A percentile compares a stretch with the other conserved stretches of the same genome.
These are phyloP conservation scores for Cicer chorassanicum DNA, from an alignment of 306 rosid species.

Conservation along the genomic window DNA sequence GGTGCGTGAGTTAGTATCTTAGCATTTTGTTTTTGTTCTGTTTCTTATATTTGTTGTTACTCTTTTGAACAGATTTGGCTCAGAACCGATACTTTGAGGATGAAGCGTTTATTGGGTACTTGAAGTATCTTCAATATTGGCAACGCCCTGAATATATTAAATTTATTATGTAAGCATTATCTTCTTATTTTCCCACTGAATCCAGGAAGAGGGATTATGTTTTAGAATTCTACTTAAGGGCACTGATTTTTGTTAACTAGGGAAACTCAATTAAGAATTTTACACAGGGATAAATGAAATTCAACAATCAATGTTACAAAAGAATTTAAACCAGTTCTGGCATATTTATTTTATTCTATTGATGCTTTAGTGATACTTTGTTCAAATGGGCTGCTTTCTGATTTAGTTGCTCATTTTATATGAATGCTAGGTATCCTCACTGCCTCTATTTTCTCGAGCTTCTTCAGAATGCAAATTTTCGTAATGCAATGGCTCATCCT, in stretches of 20 bases:
- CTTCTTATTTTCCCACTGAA: slow-evolving; percentile 23
- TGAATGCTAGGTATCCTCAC: slow-evolving; percentile 84
- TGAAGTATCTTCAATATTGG: slow-evolving; percentile 96
- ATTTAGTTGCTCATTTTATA: slow-evolving; percentile 7
- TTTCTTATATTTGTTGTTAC: slow-evolving; percentile 38
- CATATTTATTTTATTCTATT: slow-evolving; percentile 17
- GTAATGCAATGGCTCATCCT: slow-evolving; percentile 98
- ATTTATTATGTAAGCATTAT: slow-evolving; percentile 76
- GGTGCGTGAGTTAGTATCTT: not conserved
- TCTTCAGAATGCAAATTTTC: slow-evolving; percentile 88
- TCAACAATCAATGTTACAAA: not conserved
- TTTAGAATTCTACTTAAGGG: slow-evolving; percentile 3
- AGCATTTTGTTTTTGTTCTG: not conserved
- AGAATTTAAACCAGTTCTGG: slow-evolving; percentile 1
- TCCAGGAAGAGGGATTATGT: slow-evolving; percentile 17
- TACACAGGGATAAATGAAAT: not conserved
- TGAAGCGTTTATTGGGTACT: slow-evolving; percentile 94
- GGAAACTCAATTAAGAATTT: slow-evolving; percentile 1
- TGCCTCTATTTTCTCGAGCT: slow-evolving; percentile 91
- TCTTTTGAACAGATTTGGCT: slow-evolving; percentile 72
- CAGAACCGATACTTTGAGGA: slow-evolving; percentile 95
- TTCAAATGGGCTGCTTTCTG: slow-evolving; percentile 23
- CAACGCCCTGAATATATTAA: slow-evolving; percentile 87
- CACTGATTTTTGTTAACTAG: slow-evolving; percentile 4
- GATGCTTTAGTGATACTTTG: slow-evolving; percentile 1